Evolutionary conservation across 345 rosid species (phyloP).

Genomic region (Hypericum androsaemum): DNA sequence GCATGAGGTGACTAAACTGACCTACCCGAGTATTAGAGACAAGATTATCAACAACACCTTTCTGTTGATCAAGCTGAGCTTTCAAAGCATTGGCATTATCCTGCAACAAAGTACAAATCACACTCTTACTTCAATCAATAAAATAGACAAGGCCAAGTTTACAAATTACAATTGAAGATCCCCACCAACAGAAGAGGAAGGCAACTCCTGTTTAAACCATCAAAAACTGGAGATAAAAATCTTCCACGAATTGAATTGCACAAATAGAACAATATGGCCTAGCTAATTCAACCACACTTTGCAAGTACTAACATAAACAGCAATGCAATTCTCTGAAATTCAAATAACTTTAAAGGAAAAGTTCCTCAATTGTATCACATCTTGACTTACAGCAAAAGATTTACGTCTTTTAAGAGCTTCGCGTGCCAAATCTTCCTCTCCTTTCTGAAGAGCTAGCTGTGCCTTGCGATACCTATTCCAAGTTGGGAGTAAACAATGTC

Average conservation of each 20-base stretch:
- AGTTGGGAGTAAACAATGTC: background rate
- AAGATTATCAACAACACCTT: constrained; percentile 52
- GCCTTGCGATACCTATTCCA: constrained; percentile 61
- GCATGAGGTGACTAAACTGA: constrained; percentile 1
- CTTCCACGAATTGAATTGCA: background rate
- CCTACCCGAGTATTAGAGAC: constrained; percentile 70
- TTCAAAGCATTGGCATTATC: constrained; percentile 51
- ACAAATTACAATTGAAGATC: no score
- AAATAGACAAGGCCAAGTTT: no score
- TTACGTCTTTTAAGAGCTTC: constrained; percentile 81
- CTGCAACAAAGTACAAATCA: constrained; percentile 20
- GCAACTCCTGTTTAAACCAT: no score
- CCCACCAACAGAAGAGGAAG: no score
- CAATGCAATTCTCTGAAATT: no score
- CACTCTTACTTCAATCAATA: no score
- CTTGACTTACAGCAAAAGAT: constrained; percentile 49
- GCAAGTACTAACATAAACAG: no score
- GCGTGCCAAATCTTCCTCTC: constrained; percentile 83
- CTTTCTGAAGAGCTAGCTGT: constrained; percentile 67
- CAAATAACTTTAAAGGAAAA: no score
- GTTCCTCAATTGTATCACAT: background rate
- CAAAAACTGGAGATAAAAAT: no score
- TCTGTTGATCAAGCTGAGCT: constrained; percentile 67
- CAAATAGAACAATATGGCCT: background rate
- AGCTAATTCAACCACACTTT: no score